phyloP scores from a whole-genome alignment of 495 filamentous ascomycete genomes.

The Aspergillus kassunensis region DNA sequence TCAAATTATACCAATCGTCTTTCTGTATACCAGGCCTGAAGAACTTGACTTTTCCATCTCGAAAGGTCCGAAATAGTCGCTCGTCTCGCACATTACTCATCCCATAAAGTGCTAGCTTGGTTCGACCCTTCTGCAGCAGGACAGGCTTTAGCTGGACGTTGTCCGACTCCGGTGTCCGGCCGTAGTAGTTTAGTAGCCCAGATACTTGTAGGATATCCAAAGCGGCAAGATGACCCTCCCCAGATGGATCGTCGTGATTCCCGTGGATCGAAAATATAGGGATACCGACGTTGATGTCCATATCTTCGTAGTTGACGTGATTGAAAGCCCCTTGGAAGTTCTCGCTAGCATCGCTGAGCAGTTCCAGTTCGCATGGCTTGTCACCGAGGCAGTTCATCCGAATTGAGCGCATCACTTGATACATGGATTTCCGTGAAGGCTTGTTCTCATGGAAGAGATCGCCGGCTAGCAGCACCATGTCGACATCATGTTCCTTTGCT shows the following conservation, averaged over 20 bases:
- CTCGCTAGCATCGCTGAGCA: constrained; percentile 87
- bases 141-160: constrained; percentile 89
- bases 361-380: constrained; percentile 92
- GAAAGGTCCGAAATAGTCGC: constrained; percentile 85
- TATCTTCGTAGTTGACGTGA: constrained; percentile 96
- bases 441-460: constrained; percentile 99
- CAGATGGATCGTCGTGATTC: constrained; percentile 96
- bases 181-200: constrained; percentile 93
- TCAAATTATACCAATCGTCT: constrained; percentile 93
- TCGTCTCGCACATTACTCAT: constrained; percentile 97
- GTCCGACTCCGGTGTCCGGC: constrained; percentile 83
- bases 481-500: constrained; percentile 81
- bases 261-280: constrained; percentile 98
- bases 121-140: constrained; percentile 86
- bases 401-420: constrained; percentile 91
- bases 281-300: constrained; percentile 96
- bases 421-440: constrained; percentile 93
- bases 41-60: constrained; percentile 91
- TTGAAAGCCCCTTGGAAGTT: constrained; percentile 81
- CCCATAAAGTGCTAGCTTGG: constrained; percentile 92
- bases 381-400: constrained; percentile 91
- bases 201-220: constrained; percentile 89
- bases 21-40: constrained; percentile 79
- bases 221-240: constrained; percentile 84
- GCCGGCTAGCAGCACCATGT: constrained; percentile 93